phyloP scores from a whole-genome alignment of 140 eudicot genomes.

The Flaveria floridana region DNA sequence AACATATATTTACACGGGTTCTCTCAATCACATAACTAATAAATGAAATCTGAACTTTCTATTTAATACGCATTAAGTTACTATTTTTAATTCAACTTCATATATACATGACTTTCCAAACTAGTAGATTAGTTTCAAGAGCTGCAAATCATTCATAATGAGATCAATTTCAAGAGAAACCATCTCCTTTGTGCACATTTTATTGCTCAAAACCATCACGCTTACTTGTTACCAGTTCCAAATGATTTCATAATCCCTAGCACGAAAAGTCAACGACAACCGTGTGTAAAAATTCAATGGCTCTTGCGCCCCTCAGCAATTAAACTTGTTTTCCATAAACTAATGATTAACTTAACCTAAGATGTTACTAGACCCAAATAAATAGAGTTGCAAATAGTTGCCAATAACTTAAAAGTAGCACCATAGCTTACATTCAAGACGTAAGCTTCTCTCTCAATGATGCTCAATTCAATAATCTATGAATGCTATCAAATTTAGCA shows the following conservation, averaged over 20 bases:
- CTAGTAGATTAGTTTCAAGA: neutral
- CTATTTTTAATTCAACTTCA: neutral
- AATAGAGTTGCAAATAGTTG: neutral
- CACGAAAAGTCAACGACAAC: neutral
- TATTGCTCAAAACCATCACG: conserved; percentile 4
- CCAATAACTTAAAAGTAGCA: neutral
- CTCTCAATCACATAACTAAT: neutral
- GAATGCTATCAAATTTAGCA: neutral
- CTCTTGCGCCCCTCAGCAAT: neutral
- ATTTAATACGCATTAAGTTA: neutral
- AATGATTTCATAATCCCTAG: neutral
- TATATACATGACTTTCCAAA: neutral
- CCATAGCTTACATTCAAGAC: too few species aligned
- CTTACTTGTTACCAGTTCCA: conserved; percentile 1
- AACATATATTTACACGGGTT: neutral
- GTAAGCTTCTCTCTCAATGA: too few species aligned
- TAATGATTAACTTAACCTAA: conserved; percentile 19
- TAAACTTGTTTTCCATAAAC: conserved; percentile 17
- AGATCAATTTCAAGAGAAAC: conserved; percentile 2
- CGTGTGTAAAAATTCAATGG: neutral
- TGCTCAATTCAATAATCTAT: neutral
- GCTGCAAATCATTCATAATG: neutral
- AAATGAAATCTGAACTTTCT: neutral
- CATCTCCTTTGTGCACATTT: neutral
- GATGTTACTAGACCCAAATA: neutral